phyloP scores from a whole-genome alignment of 768 basidiomycete species.

The Amyloporia xantha region DNA sequence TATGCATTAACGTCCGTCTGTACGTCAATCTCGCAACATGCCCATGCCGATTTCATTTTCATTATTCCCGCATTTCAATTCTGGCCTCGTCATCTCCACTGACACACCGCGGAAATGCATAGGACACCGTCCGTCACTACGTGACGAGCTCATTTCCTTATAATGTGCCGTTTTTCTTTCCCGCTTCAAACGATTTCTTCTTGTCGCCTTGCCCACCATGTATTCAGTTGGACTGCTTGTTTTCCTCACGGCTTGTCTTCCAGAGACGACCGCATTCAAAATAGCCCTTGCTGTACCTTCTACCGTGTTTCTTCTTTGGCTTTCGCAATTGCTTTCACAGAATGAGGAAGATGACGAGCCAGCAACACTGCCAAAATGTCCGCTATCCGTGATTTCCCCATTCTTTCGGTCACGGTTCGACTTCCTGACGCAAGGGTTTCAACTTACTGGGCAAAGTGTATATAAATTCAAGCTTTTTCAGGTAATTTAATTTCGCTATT shows the following conservation, averaged over 20 bases:
- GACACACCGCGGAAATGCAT: too few species aligned
- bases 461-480: slow-evolving; percentile 67
- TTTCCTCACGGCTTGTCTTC: slow-evolving; percentile 29
- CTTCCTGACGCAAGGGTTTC: slow-evolving; percentile 68
- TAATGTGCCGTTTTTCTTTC: not conserved
- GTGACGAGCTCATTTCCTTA: too few species aligned
- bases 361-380: slow-evolving; percentile 48
- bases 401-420: slow-evolving; percentile 69
- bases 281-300: slow-evolving; percentile 28
- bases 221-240: not conserved
- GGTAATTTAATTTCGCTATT: slow-evolving; percentile 35
- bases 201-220: not conserved
- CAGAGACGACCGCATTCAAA: slow-evolving; percentile 28
- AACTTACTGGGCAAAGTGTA: slow-evolving; percentile 54
- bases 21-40: not conserved
- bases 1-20: not conserved
- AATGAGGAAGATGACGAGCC: slow-evolving; percentile 44
- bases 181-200: not conserved
- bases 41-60: not conserved
- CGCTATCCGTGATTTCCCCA: slow-evolving; percentile 51
- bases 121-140: too few species aligned
- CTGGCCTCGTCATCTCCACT: not conserved
- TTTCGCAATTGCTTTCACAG: slow-evolving; percentile 24
- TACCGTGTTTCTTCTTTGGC: slow-evolving; percentile 34
- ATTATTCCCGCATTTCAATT: not conserved